A percentile compares a stretch with the other conserved stretches of the same genome.
These are phyloP conservation scores for Serendipita sp. DNA, from an alignment of 768 basidiomycete genomes.

Conservation along the genomic window DNA sequence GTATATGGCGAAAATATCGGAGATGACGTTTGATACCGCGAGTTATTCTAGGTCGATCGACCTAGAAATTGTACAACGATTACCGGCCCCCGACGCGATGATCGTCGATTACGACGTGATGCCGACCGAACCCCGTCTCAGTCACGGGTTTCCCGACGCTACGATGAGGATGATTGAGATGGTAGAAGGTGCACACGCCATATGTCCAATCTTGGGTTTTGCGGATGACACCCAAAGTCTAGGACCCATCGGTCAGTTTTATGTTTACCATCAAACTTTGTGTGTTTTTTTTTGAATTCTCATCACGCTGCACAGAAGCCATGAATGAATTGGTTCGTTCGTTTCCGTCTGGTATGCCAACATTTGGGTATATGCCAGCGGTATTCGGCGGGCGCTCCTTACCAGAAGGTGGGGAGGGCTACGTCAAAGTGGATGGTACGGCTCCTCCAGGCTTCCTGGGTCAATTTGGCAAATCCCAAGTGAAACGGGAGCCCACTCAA, in stretches of 20 bases:
- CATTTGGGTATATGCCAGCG: neutral
- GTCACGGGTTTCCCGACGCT: neutral
- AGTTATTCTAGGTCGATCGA: neutral
- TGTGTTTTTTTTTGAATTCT: neutral
- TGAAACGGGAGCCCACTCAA: neutral
- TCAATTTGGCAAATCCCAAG: neutral
- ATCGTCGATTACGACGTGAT: neutral
- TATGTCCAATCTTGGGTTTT: neutral
- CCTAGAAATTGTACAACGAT: neutral
- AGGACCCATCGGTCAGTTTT: neutral
- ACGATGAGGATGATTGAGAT: constrained; percentile 1
- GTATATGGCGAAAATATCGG: neutral
- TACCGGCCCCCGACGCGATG: neutral
- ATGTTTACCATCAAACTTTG: neutral
- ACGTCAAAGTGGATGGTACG: neutral
- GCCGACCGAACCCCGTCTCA: neutral
- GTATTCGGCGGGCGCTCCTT: neutral
- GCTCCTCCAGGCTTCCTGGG: neutral
- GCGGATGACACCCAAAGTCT: neutral
- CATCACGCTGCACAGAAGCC: neutral
- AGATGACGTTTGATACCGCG: neutral
- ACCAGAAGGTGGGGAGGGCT: neutral
- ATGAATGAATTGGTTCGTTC: neutral
- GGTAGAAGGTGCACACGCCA: neutral
- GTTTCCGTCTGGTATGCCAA: neutral